Evolutionary conservation across 768 basidiomycete species (phyloP).

Genomic region (Mycena metata): DNA sequence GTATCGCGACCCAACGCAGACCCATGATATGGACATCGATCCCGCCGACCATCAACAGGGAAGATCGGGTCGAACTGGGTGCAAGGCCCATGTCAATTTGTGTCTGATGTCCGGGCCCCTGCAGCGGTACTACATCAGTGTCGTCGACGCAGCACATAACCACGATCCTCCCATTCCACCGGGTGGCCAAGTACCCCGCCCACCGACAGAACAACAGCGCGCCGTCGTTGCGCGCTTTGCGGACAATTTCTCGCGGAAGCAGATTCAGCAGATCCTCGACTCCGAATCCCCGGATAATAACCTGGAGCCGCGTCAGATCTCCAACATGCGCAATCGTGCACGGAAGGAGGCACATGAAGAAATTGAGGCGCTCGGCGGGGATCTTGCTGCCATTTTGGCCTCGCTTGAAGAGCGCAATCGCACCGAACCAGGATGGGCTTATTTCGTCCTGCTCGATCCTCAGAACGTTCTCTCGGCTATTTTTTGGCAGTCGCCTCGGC

Average conservation of each 20-base stretch:
- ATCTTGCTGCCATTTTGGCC: conserved; percentile 44
- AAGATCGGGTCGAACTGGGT: conserved; percentile 24
- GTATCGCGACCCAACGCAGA: conserved; percentile 1
- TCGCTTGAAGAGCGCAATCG: conserved; percentile 33
- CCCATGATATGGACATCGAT: conserved; percentile 22
- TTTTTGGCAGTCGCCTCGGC: conserved; percentile 51
- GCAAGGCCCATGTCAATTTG: conserved; percentile 42
- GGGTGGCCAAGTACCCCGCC: conserved; percentile 33
- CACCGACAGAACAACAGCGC: conserved; percentile 41
- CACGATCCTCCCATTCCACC: conserved; percentile 41
- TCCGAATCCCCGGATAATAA: conserved; percentile 31
- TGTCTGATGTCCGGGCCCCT: background rate
- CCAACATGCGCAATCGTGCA: conserved; percentile 44
- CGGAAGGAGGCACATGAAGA: conserved; percentile 36
- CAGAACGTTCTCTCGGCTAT: conserved; percentile 36
- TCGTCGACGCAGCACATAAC: conserved; percentile 42
- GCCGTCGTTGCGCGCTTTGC: conserved; percentile 28
- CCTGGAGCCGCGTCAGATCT: conserved; percentile 49
- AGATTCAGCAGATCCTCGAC: conserved; percentile 24
- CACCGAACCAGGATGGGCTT: conserved; percentile 43
- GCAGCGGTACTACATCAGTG: conserved; percentile 38
- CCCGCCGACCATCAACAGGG: conserved; percentile 27
- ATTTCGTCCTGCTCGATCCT: conserved; percentile 38
- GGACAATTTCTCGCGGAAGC: conserved; percentile 15
- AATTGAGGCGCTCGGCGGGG: conserved; percentile 44